These are phyloP conservation scores for Calonectria honghensis DNA, from an alignment of 2,329 filamentous ascomycete species.

Conservation along the genomic window DNA sequence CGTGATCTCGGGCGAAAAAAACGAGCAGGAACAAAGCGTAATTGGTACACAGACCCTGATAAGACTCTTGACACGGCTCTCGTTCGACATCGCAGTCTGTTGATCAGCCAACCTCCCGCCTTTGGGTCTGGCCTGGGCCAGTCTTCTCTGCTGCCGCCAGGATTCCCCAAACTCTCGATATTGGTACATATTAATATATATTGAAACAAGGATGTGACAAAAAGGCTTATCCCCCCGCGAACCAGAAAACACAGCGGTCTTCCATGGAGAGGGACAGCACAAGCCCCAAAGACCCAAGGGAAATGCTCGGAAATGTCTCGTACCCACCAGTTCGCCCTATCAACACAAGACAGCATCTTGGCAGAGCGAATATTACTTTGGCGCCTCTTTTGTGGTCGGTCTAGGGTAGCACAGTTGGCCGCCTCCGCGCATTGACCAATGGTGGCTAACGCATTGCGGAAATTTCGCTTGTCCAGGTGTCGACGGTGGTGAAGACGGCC, in stretches of 20 bases:
- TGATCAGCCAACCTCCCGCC: neutral
- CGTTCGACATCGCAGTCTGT: neutral
- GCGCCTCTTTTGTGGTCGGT: neutral
- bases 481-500: slow-evolving; percentile 34
- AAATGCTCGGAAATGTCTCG: neutral
- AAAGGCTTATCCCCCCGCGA: neutral
- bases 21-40: neutral
- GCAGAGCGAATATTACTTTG: neutral
- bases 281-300: neutral
- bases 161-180: neutral
- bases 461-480: slow-evolving; percentile 48
- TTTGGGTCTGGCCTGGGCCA: neutral
- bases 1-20: neutral
- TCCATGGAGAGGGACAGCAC: neutral
- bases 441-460: slow-evolving; percentile 38
- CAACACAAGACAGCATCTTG: neutral
- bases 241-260: neutral
- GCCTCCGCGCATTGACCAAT: slow-evolving; percentile 9
- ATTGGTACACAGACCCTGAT: no score
- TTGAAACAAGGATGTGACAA: neutral
- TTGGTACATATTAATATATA: neutral
- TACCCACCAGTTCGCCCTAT: neutral
- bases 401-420: slow-evolving; percentile 1
- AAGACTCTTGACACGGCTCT: neutral
- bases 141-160: neutral